Percentiles rank a stretch among this genome's conserved stretches.
Conservation (phyloP, 306 rosid genomes). For the Glycine tomentella region DNA sequence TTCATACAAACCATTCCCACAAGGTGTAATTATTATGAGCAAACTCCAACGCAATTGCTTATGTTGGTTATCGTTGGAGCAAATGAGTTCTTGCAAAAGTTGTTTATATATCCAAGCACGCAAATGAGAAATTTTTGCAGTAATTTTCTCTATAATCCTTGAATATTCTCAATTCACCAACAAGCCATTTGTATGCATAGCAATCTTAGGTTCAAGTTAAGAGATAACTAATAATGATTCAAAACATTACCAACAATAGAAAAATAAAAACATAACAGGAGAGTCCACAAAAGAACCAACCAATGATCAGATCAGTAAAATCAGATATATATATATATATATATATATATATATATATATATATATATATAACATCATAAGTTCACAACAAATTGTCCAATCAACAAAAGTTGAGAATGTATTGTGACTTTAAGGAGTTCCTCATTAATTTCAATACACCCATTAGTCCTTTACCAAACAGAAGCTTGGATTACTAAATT, state of each 20-base stretch:
- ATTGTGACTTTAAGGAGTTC: neutral
- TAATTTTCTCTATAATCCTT: slow-evolving; percentile 12
- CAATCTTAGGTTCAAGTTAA: neutral
- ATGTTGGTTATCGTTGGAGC: too few relatives aligned
- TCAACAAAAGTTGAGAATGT: neutral
- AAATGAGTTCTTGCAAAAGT: too few relatives aligned
- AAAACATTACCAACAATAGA: slow-evolving; percentile 13
- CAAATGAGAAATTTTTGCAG: neutral
- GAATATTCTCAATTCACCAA: slow-evolving; percentile 15
- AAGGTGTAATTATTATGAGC: neutral
- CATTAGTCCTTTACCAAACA: neutral
- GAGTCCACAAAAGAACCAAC: neutral
- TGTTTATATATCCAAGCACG: neutral
- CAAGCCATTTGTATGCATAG: neutral
- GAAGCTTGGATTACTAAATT: neutral
- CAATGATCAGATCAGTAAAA: neutral
- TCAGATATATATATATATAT: neutral
- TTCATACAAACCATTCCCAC: slow-evolving; percentile 10
- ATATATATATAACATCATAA: neutral
- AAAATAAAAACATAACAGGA: neutral
- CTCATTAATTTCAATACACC: neutral
- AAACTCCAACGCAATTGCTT: neutral
- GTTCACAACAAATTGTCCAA: neutral
- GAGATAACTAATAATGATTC: slow-evolving; percentile 7
- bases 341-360: neutral